Evolutionary conservation across 495 filamentous ascomycete species (phyloP).

Genomic region (Aspergillus steynii): DNA sequence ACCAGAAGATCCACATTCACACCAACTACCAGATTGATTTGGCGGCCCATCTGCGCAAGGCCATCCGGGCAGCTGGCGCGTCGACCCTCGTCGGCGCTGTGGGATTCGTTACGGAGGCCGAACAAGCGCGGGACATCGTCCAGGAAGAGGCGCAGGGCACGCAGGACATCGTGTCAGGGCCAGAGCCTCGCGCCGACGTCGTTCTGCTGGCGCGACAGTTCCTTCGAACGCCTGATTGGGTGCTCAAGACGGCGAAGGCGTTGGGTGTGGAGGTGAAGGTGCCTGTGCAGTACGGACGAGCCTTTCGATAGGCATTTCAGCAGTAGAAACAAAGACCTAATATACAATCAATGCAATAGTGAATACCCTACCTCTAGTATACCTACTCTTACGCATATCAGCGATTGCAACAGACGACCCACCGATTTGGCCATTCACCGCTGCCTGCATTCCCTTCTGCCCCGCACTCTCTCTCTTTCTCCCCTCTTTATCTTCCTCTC

Average conservation of each 20-base stretch:
- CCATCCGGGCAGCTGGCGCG: conserved; percentile 54
- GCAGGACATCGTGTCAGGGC: conserved; percentile 29
- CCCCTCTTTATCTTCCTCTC: not conserved
- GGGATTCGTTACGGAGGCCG: conserved; percentile 65
- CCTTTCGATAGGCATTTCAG: conserved; percentile 3
- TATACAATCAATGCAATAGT: not conserved
- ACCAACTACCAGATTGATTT: conserved; percentile 65
- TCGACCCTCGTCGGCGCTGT: conserved; percentile 68
- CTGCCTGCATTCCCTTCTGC: not conserved
- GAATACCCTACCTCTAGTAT: no score
- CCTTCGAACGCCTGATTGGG: conserved; percentile 67
- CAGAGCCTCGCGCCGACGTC: conserved; percentile 56
- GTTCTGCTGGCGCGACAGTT: conserved; percentile 67
- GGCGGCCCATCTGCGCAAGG: conserved; percentile 58
- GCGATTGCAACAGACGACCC: not conserved
- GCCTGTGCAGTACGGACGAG: conserved; percentile 53
- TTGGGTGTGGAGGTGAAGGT: conserved; percentile 58
- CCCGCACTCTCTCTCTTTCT: not conserved
- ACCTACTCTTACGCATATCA: not conserved
- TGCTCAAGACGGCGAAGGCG: conserved; percentile 57
- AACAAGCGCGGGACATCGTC: conserved; percentile 58
- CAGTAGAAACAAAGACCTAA: not conserved
- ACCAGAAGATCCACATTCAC: conserved; percentile 56
- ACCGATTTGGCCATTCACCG: not conserved
- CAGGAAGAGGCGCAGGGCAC: conserved; percentile 52